Base-by-base conservation (phyloP, 495 filamentous ascomycete species). In the Talaromyces proteolyticus region DNA sequence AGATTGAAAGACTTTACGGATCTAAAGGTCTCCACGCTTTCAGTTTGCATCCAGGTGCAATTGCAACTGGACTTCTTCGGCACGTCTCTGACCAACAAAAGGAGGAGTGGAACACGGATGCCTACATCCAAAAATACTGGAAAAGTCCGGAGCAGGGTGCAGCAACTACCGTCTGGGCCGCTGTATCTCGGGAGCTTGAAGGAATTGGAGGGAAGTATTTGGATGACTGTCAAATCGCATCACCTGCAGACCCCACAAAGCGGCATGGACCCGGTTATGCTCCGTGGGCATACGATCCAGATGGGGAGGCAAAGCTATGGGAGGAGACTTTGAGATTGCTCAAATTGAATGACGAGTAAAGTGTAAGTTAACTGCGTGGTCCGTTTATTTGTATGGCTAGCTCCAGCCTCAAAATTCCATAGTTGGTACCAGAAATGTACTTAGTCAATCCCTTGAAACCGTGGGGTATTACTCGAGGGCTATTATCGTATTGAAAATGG, bases 121-220 rank as follows among this genome's bases (percentile, higher is more conserved):
- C 43, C 8, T 47, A 57, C 17, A 50, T 67, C 6, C 48, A 50
- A 22, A 60, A 37, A 20, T 46, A 51, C 6, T 47, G 67, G 44
- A 71, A 71, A 62, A 57, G 61, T 51, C 45, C 60, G 8, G 57
- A 55, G 41, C 60, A 69, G 40, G 73, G 65, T 3, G 65, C 66
- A 34, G 71, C 74, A 10, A 76, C 74, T 4, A 68, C 54, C 2
- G 60, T 75, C 1, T 69, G 55, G 54, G 70, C 61, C 7, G 74
- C 73, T 3, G 29, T 70, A 36, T 57, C 53, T 0, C 68, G 55
- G 56, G 65, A 60, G 4, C 58, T 55, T 47, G 67, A 75, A 42
- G 65, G 68, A 0, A 64, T 53, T 29, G 70, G 72, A 0, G 66
- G 69, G 4, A 25, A 50, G 19, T 77, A 67, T 51, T 41, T 74